Evolutionary conservation across 805 yeast species (phyloP).

Genomic region (Saturnispora bothae): DNA sequence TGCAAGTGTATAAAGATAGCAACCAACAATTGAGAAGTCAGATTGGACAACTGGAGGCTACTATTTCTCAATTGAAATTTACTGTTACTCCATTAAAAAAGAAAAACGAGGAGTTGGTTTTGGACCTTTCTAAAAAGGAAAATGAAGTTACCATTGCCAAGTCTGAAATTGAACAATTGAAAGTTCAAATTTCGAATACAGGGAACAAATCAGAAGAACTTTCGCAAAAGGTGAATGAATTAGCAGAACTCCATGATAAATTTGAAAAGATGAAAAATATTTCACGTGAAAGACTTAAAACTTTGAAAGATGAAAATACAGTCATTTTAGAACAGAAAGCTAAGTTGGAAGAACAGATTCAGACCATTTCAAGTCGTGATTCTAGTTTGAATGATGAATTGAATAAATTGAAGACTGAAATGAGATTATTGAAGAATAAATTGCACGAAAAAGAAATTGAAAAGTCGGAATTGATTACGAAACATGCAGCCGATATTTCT

Average conservation of each 20-base stretch:
- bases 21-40: slow-evolving; percentile 20
- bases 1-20: slow-evolving; percentile 24
- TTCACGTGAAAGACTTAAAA: slow-evolving; percentile 24
- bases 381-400: slow-evolving; percentile 15
- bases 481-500: slow-evolving; percentile 3
- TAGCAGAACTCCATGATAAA: slow-evolving; percentile 14
- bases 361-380: slow-evolving; percentile 9
- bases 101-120: slow-evolving; percentile 13
- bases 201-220: slow-evolving; percentile 27
- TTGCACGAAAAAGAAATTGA: slow-evolving; percentile 11
- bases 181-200: slow-evolving; percentile 29
- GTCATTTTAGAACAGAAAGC: slow-evolving; percentile 9
- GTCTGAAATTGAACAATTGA: slow-evolving; percentile 54
- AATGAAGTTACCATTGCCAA: slow-evolving; percentile 36
- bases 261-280: slow-evolving; percentile 24
- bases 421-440: slow-evolving; percentile 11
- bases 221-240: slow-evolving; percentile 8
- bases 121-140: slow-evolving; percentile 35
- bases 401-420: slow-evolving; percentile 15
- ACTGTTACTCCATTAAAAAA: slow-evolving; percentile 12
- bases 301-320: slow-evolving; percentile 18
- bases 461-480: slow-evolving; percentile 1
- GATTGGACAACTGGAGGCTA: slow-evolving; percentile 11
- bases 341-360: slow-evolving; percentile 15
- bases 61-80: slow-evolving; percentile 13